A percentile compares a stretch with the other conserved stretches of the same genome.
phyloP scores from a whole-genome alignment of 2,329 filamentous ascomycete species.

The Colletotrichum camelliae region DNA sequence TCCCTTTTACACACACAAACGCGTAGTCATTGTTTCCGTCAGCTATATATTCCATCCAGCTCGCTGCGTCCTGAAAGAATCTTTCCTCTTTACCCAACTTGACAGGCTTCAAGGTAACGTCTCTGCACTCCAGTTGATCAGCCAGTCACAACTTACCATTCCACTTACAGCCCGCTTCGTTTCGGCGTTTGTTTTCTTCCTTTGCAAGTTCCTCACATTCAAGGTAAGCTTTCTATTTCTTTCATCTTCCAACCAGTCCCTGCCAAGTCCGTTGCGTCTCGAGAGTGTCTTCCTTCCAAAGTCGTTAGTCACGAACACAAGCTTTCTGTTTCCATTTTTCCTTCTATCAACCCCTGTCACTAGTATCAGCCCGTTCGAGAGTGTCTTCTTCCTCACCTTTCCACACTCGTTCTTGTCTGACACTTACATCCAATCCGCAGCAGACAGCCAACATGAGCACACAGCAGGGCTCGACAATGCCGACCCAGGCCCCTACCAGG shows the following conservation, averaged over 20 bases:
- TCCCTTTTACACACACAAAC: neutral
- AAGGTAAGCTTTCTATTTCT: neutral
- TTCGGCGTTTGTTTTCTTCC: neutral
- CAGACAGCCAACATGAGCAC: neutral
- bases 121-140: neutral
- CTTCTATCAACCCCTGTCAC: neutral
- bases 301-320: neutral
- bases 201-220: neutral
- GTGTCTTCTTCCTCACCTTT: neutral
- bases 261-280: neutral
- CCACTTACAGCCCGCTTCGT: neutral
- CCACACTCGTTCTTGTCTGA: neutral
- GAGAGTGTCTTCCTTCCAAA: neutral
- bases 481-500: neutral
- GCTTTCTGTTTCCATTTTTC: neutral
- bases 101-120: neutral
- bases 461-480: neutral
- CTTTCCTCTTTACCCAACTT: neutral
- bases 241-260: neutral
- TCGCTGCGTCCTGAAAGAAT: neutral
- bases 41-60: neutral
- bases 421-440: neutral
- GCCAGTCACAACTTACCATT: neutral
- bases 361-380: neutral
- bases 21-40: neutral